phyloP scores from a whole-genome alignment of 2,329 filamentous ascomycete species.

The Huntiella abstrusa region DNA sequence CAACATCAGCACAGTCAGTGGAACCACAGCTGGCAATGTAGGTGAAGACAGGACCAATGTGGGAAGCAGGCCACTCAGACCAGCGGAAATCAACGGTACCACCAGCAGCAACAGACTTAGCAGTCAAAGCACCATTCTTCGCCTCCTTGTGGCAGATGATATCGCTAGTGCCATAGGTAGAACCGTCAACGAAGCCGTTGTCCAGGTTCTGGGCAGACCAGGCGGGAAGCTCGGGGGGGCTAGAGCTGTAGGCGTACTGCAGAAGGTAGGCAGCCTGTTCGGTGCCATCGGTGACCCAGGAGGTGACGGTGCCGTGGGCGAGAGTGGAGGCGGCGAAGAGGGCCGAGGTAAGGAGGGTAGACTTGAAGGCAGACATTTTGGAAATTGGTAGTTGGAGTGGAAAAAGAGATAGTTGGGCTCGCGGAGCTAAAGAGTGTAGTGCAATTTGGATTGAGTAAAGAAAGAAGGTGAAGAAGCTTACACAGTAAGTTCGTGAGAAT shows the following conservation, averaged over 20 bases:
- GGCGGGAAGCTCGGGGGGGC: constrained; percentile 16
- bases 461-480: constrained; percentile 3
- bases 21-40: constrained; percentile 40
- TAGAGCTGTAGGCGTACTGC: constrained; percentile 13
- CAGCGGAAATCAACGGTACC: constrained; percentile 23
- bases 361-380: constrained; percentile 9
- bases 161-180: constrained; percentile 21
- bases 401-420: background rate
- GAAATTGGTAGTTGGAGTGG: background rate
- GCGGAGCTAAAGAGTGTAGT: background rate
- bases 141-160: constrained; percentile 29
- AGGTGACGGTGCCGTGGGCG: constrained; percentile 9
- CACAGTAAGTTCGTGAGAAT: constrained; percentile 8
- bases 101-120: constrained; percentile 22
- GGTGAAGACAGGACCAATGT: constrained; percentile 37
- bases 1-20: constrained; percentile 34
- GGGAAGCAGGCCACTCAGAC: constrained; percentile 24
- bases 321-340: constrained; percentile 1
- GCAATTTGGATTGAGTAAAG: constrained; percentile 1
- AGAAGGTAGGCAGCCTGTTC: constrained; percentile 14
- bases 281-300: constrained; percentile 10
- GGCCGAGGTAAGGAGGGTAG: constrained; percentile 3
- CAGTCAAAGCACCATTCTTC: constrained; percentile 18
- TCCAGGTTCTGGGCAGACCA: constrained; percentile 26
- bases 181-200: constrained; percentile 31